Evolutionary conservation across 2,329 filamentous ascomycete genomes (phyloP).

Genomic region (Biscogniauxia mediterranea): DNA sequence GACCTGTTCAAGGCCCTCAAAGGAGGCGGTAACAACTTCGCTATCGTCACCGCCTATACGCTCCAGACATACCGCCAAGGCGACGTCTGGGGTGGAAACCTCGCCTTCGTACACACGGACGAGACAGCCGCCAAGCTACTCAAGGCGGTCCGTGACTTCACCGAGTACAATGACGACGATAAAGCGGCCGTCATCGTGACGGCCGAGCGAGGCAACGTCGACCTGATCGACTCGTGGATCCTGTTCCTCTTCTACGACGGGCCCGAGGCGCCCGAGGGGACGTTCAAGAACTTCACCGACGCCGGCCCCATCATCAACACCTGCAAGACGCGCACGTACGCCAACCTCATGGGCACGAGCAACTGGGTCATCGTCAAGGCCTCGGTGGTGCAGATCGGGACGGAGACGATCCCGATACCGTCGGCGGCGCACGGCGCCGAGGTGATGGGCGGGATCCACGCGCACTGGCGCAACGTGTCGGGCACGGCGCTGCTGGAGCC

Average conservation of each 20-base stretch:
- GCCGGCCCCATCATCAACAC: conserved; percentile 44
- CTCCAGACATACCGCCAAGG: conserved; percentile 42
- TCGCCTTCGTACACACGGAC: conserved; percentile 34
- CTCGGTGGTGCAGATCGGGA: conserved; percentile 35
- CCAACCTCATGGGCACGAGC: conserved; percentile 44
- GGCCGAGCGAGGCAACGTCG: conserved; percentile 43
- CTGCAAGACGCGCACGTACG: conserved; percentile 46
- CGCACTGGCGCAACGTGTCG: conserved; percentile 34
- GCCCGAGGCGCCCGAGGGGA: conserved; percentile 44
- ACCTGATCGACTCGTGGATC: conserved; percentile 53
- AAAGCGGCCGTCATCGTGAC: conserved; percentile 61
- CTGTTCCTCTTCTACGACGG: conserved; percentile 65
- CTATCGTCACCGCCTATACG: conserved; percentile 46
- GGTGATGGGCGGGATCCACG: conserved; percentile 34
- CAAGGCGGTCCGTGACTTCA: conserved; percentile 52
- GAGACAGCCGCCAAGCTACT: conserved; percentile 39
- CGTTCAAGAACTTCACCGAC: conserved; percentile 56
- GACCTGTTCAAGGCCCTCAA: conserved; percentile 54
- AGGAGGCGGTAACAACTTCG: conserved; percentile 58
- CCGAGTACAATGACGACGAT: conserved; percentile 55
- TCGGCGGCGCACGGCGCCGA: conserved; percentile 21
- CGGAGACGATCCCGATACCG: conserved; percentile 38
- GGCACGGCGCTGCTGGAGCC: conserved; percentile 25
- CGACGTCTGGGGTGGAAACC: conserved; percentile 44
- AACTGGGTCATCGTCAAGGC: conserved; percentile 39